A percentile compares a stretch with the other conserved stretches of the same genome.
phyloP scores from a whole-genome alignment of 345 rosid genomes.

The Boechera stricta region DNA sequence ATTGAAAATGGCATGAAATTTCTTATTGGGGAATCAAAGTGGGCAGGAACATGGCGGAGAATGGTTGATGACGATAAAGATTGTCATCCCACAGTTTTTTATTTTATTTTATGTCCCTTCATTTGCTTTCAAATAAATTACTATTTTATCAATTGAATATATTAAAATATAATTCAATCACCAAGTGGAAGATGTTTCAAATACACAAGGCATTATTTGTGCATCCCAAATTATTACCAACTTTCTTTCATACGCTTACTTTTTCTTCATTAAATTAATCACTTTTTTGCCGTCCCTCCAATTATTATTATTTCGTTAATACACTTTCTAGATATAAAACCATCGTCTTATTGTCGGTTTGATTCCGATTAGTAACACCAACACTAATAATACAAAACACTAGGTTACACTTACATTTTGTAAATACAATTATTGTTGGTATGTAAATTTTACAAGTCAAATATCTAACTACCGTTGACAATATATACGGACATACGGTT shows the following conservation, averaged over 20 bases:
- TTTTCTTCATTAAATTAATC: not conserved
- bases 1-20: too few relatives aligned
- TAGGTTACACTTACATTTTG: not conserved
- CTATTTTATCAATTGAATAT: not conserved
- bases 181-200: slow-evolving; percentile 40
- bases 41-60: slow-evolving; percentile 45
- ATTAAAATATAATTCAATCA: slow-evolving; percentile 14
- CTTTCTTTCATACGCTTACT: slow-evolving; percentile 25
- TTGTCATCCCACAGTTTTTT: slow-evolving; percentile 36
- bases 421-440: too few relatives aligned
- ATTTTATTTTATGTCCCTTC: slow-evolving; percentile 3
- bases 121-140: slow-evolving; percentile 14
- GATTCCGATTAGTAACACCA: too few relatives aligned
- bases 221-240: slow-evolving; percentile 36
- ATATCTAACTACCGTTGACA: not conserved
- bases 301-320: too few relatives aligned
- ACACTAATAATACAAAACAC: not conserved
- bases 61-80: slow-evolving; percentile 44
- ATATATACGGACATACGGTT: not conserved
- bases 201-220: slow-evolving; percentile 38
- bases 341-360: too few relatives aligned
- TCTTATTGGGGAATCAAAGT: slow-evolving; percentile 35
- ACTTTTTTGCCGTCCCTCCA: too few relatives aligned
- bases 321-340: too few relatives aligned
- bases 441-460: not conserved